Evolutionary conservation across 2,329 filamentous ascomycete genomes (phyloP).

Genomic region (Leptodontidium sp.): DNA sequence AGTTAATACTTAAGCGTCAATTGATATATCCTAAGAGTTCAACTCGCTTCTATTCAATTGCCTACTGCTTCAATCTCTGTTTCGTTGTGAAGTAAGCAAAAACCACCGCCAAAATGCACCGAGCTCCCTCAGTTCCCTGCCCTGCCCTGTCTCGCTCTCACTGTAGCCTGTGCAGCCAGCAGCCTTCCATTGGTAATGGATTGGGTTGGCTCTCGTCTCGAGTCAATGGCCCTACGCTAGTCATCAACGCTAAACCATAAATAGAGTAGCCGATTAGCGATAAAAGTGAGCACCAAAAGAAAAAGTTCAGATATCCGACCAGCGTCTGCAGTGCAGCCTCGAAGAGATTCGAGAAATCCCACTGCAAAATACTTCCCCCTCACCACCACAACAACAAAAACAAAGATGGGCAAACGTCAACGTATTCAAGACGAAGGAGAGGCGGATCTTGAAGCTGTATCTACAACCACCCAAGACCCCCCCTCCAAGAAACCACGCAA

Average conservation of each 20-base stretch:
- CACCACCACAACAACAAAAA: not conserved
- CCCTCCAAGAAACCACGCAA: conserved; percentile 64
- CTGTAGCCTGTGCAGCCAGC: too few species aligned
- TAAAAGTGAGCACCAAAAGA: conserved; percentile 22
- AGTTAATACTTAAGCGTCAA: too few species aligned
- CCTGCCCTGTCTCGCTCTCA: too few species aligned
- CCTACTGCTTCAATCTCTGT: too few species aligned
- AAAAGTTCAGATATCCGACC: conserved; percentile 26
- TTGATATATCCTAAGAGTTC: too few species aligned
- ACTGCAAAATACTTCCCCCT: not conserved
- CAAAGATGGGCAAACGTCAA: conserved; percentile 43
- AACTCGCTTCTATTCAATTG: too few species aligned
- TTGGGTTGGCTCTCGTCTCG: too few species aligned
- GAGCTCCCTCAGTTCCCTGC: too few species aligned
- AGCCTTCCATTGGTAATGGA: too few species aligned
- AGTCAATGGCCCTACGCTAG: too few species aligned
- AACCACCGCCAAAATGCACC: too few species aligned
- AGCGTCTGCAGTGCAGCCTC: conserved; percentile 5
- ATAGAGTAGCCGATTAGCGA: not conserved
- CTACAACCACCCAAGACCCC: conserved; percentile 39
- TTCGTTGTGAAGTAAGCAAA: too few species aligned
- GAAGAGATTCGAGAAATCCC: not conserved
- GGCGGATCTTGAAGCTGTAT: conserved; percentile 24
- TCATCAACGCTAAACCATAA: not conserved
- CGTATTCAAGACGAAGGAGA: conserved; percentile 38